phyloP scores from a whole-genome alignment of 1,284 basidiomycete genomes.

The Vanrija humicola region DNA sequence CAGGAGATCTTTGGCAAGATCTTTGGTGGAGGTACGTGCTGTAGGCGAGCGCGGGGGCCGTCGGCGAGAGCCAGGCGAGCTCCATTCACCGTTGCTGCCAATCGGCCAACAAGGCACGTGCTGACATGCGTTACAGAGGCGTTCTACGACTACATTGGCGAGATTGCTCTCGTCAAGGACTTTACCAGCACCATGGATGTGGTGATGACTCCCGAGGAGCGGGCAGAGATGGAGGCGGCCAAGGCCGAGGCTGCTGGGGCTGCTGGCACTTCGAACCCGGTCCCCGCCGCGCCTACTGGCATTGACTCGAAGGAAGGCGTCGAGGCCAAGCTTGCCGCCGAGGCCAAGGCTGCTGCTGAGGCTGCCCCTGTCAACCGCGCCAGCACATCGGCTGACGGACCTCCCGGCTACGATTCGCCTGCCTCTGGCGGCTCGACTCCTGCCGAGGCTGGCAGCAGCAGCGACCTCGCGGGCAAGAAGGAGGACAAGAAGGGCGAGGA shows the following conservation, averaged over 20 bases:
- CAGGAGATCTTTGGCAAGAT: constrained; percentile 87
- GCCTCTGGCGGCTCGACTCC: constrained; percentile 11
- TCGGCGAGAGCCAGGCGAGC: too few species aligned
- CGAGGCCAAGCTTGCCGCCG: constrained; percentile 9
- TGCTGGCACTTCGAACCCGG: constrained; percentile 26
- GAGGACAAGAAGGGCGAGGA: constrained; percentile 21
- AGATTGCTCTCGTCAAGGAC: constrained; percentile 82
- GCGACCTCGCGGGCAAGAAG: constrained; percentile 34
- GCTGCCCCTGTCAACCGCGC: neutral
- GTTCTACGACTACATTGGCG: constrained; percentile 79
- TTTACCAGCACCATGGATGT: constrained; percentile 50
- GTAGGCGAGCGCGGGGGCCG: neutral
- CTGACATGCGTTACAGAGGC: constrained; percentile 25
- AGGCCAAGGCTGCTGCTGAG: constrained; percentile 16
- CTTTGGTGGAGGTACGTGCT: constrained; percentile 73
- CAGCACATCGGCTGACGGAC: constrained; percentile 9
- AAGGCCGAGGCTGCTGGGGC: constrained; percentile 25
- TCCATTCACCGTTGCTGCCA: too few species aligned
- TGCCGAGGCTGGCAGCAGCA: constrained; percentile 12
- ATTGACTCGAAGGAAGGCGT: constrained; percentile 6
- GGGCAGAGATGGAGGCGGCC: constrained; percentile 71
- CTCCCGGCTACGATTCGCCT: constrained; percentile 17
- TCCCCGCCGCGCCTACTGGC: constrained; percentile 14
- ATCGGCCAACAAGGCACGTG: too few species aligned
- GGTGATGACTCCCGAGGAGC: constrained; percentile 77